These are phyloP conservation scores for Phytophthora quininea DNA, from an alignment of 352 stramenopile species.

Conservation along the genomic window DNA sequence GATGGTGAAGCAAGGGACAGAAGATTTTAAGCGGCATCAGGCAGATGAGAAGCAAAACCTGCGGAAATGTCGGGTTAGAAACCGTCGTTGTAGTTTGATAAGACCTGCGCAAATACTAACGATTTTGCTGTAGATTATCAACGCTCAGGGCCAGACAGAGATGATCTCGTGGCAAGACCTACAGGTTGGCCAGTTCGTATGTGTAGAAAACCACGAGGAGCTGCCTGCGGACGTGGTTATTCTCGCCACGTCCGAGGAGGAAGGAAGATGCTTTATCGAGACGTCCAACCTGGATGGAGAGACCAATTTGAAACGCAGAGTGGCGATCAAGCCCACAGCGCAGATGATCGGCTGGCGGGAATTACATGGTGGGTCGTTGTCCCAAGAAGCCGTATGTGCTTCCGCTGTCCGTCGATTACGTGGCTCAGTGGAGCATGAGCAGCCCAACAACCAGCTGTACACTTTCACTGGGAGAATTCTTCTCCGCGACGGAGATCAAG, in stretches of 20 bases:
- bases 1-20: conserved; percentile 74
- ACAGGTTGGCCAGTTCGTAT: conserved; percentile 79
- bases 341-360: conserved; percentile 41
- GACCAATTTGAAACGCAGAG: conserved; percentile 86
- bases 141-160: conserved; percentile 44
- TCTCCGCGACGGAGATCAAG: conserved; percentile 30
- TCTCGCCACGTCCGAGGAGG: conserved; percentile 69
- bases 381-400: conserved; percentile 40
- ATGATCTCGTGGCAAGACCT: conserved; percentile 72
- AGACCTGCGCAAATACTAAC: not conserved
- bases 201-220: conserved; percentile 82
- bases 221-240: conserved; percentile 91
- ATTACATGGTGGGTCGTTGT: conserved; percentile 29
- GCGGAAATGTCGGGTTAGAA: conserved; percentile 48
- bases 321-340: conserved; percentile 52
- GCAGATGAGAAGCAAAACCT: conserved; percentile 72
- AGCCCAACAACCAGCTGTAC: conserved; percentile 83
- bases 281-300: conserved; percentile 90
- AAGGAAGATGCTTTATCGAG: conserved; percentile 85
- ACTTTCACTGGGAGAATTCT: conserved; percentile 71
- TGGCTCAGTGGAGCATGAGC: conserved; percentile 70
- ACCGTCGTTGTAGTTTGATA: not conserved
- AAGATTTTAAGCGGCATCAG: conserved; percentile 75
- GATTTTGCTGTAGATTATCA: conserved; percentile 43
- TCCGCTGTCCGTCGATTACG: conserved; percentile 33